Percentiles rank a stretch among this genome's conserved stretches.
These are phyloP conservation scores for Fraxinus excelsior DNA, from an alignment of 257 asterid genomes.

Conservation along the genomic window DNA sequence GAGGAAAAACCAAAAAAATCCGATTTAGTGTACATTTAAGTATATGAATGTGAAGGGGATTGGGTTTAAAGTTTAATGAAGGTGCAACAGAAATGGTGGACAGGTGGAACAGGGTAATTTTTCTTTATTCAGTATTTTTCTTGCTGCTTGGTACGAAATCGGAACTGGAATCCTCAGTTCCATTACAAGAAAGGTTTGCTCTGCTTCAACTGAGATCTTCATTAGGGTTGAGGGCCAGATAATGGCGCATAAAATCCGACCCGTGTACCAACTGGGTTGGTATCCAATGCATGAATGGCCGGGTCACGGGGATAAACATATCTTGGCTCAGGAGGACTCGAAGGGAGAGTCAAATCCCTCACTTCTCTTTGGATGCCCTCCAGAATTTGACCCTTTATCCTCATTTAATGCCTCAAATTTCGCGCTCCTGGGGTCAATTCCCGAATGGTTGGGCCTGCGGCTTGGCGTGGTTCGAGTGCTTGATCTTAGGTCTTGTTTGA, in stretches of 20 bases:
- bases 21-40: conserved; percentile 17
- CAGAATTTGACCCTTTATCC: no score
- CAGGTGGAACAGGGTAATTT: conserved; percentile 41
- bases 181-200: conserved; percentile 59
- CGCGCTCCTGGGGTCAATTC: no score
- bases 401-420: no score
- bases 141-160: conserved; percentile 33
- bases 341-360: no score
- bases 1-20: no score
- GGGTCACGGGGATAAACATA: no score
- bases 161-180: conserved; percentile 50
- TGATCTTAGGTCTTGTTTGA: no score
- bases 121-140: conserved; percentile 34
- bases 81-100: conserved; percentile 72
- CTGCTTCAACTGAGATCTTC: conserved; percentile 91
- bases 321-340: no score
- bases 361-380: no score
- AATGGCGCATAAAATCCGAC: conserved; percentile 84
- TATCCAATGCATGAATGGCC: not conserved
- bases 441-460: no score
- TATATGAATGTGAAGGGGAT: conserved; percentile 38
- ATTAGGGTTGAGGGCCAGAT: conserved; percentile 79
- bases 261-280: conserved; percentile 84
- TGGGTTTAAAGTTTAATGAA: conserved; percentile 59
- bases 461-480: no score